These are phyloP conservation scores for Cladobotryum mycophilum DNA, from an alignment of 2,329 filamentous ascomycete genomes.

Conservation along the genomic window DNA sequence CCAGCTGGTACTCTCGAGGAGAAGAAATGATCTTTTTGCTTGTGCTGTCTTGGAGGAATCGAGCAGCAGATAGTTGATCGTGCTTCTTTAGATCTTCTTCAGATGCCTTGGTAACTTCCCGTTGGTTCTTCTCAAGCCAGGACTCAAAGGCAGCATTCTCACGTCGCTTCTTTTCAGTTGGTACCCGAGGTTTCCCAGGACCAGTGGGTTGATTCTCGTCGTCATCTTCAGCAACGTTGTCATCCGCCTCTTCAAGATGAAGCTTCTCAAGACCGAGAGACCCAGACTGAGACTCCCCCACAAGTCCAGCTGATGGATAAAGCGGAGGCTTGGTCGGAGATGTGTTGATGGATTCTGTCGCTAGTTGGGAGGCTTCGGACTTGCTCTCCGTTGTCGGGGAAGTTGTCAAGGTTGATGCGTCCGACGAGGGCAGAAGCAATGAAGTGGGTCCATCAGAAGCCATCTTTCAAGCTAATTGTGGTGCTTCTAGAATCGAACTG, in stretches of 20 bases:
- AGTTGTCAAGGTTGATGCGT: not conserved
- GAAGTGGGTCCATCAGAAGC: not conserved
- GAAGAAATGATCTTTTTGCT: slow-evolving; percentile 59
- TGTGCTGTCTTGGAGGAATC: slow-evolving; percentile 31
- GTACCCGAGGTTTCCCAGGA: slow-evolving; percentile 27
- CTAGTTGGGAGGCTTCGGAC: not conserved
- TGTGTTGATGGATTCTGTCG: not conserved
- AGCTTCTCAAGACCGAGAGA: not conserved
- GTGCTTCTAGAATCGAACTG: too few relatives aligned
- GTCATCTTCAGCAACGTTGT: not conserved
- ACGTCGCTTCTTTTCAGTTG: slow-evolving; percentile 41
- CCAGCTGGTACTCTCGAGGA: slow-evolving; percentile 84
- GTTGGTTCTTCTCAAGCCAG: slow-evolving; percentile 32
- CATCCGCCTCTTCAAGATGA: not conserved
- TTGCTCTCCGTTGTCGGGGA: not conserved
- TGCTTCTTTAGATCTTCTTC: slow-evolving; percentile 16
- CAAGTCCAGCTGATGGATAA: not conserved
- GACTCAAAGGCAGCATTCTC: slow-evolving; percentile 46
- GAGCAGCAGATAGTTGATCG: slow-evolving; percentile 26
- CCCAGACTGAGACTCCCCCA: not conserved
- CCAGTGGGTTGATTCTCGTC: slow-evolving; percentile 12
- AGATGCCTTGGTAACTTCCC: slow-evolving; percentile 26
- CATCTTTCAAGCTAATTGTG: not conserved
- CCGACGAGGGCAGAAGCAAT: not conserved
- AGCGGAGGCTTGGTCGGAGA: not conserved